Evolutionary conservation across 306 rosid species (phyloP), one percentile per base, ranked within the genome.

Genomic region (Pyrus communis): DNA sequence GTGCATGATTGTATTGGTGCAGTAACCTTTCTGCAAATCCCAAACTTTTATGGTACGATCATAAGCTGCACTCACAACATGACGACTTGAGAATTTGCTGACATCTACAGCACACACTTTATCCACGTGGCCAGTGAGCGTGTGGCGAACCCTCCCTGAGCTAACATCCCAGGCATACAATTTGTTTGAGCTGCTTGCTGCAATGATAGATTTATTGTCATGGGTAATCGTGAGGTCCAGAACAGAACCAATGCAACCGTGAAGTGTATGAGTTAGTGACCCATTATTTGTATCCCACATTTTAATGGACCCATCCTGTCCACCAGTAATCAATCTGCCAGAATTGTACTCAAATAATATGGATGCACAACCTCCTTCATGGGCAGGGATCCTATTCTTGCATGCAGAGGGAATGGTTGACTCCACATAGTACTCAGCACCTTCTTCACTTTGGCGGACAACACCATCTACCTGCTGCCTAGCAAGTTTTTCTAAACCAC

Each of bases 181-280:
- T 83, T 92, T 96, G 88, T 96, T 91, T 49, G 99, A 96, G 82
- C 99, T 92, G 93, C 99, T 92, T 7, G 99, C 99, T 19, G 99
- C 99, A 79, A 95, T 89, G 75, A 95, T 83, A 64, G 97, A 90
- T 78, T 81, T 89, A 72, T 92, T 95, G 75, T 95, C 98, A 59
- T 92, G 96, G 74, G 98, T 92, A 71, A 90, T 79, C 45, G 92
- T 65, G 75, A 95, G 96, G 83, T 92, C 99, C 62, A 95, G 89
- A 45, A 95, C 97, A 17, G 99, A 91, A 76, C 99, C 98, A 82
- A 95, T 90, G 89, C 96, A 92, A 43, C 99, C 99, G 35, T 80
- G 45, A 35, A 95, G 93, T 63, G 82, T 92, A 49, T 85, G 85
- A 71, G 74, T 79, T 70, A 89, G 27, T 27, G 96, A 62, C 76